A percentile compares a stretch with the other conserved stretches of the same genome.
These are phyloP conservation scores for Epichloe brachyelytri DNA, from an alignment of 2,329 filamentous ascomycete species.

Conservation along the genomic window DNA sequence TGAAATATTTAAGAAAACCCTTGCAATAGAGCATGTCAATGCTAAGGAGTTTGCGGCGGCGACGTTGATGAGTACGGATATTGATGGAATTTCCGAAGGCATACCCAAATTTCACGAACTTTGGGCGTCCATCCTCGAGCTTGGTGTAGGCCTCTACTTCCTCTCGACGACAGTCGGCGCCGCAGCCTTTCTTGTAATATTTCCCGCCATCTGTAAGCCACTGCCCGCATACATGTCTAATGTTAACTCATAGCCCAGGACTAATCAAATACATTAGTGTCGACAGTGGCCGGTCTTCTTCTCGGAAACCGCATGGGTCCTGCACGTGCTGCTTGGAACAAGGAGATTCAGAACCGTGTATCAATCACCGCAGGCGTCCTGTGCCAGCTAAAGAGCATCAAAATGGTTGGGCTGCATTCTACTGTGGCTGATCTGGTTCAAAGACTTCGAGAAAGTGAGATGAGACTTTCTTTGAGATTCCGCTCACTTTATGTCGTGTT, in stretches of 20 bases:
- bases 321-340: constrained; percentile 22
- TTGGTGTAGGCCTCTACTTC: constrained; percentile 8
- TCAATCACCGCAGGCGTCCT: constrained; percentile 9
- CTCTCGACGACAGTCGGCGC: constrained; percentile 2
- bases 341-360: constrained; percentile 16
- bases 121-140: constrained; percentile 19
- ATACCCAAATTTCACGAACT: constrained; percentile 17
- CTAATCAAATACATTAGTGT: constrained; percentile 15
- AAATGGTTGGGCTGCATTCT: constrained; percentile 20
- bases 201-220: constrained; percentile 49
- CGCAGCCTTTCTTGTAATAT: constrained; percentile 30
- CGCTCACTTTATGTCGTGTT: constrained; percentile 4
- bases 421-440: constrained; percentile 5
- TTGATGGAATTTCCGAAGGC: constrained; percentile 21
- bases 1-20: no score
- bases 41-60: constrained; percentile 22
- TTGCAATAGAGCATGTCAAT: constrained; percentile 9
- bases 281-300: constrained; percentile 27
- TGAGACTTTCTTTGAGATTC: constrained; percentile 5
- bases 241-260: no score
- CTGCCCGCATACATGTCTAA: no score
- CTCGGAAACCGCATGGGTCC: constrained; percentile 29
- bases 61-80: constrained; percentile 32
- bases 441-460: constrained; percentile 8
- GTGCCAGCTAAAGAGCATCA: constrained; percentile 21